These are phyloP conservation scores for Graphiopsis chlorocephala DNA, from an alignment of 2,329 filamentous ascomycete species.

Conservation along the genomic window DNA sequence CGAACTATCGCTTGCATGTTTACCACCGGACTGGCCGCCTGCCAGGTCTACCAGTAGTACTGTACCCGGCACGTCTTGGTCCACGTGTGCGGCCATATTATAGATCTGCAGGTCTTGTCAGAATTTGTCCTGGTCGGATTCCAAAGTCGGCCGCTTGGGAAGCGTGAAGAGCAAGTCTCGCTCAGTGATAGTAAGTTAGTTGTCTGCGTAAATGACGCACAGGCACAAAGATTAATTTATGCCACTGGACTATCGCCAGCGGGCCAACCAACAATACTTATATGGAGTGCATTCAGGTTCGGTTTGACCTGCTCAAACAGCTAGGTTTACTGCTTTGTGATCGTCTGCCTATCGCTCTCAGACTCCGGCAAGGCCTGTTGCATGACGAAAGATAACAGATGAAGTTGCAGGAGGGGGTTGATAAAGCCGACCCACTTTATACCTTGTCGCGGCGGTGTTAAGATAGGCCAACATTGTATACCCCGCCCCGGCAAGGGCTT, in stretches of 20 bases:
- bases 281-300: not conserved
- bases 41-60: constrained; percentile 44
- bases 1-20: constrained; percentile 34
- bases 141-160: no score
- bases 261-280: not conserved
- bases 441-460: not conserved
- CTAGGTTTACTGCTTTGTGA: not conserved
- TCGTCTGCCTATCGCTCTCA: not conserved
- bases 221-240: not conserved
- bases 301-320: not conserved
- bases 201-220: no score
- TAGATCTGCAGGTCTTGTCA: not conserved
- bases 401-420: not conserved
- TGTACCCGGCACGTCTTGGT: constrained; percentile 36
- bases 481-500: not conserved
- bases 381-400: not conserved
- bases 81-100: not conserved
- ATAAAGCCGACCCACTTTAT: constrained; percentile 7
- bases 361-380: not conserved
- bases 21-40: constrained; percentile 34
- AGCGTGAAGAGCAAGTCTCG: not conserved
- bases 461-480: constrained; percentile 6
- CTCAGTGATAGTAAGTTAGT: no score
- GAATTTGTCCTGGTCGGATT: no score
- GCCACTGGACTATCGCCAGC: not conserved